phyloP scores from a whole-genome alignment of 192 early-diverging fungal genomes.

The Hyaloraphidium curvatum region DNA sequence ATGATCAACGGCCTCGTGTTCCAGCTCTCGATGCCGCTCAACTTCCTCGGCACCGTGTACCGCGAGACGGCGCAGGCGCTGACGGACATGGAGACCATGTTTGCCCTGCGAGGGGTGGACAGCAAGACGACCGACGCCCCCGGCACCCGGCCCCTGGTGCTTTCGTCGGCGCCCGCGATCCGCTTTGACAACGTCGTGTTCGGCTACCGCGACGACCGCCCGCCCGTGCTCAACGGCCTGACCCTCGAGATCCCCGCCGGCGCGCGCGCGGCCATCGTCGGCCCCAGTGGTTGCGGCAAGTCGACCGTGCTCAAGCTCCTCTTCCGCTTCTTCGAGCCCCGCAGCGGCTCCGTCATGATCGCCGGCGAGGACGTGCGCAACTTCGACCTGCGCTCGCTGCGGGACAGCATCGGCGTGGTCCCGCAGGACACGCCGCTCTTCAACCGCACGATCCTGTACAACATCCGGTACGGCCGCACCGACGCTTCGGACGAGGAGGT shows the following conservation, averaged over 20 bases:
- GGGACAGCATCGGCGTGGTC: slow-evolving; percentile 65
- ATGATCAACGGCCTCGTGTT: slow-evolving; percentile 98
- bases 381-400: slow-evolving; percentile 60
- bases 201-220: slow-evolving; percentile 57
- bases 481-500: slow-evolving; percentile 43
- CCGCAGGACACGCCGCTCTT: slow-evolving; percentile 89
- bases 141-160: slow-evolving; percentile 12
- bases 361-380: slow-evolving; percentile 68
- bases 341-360: slow-evolving; percentile 53
- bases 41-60: slow-evolving; percentile 95
- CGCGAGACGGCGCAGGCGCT: slow-evolving; percentile 86
- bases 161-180: slow-evolving; percentile 3
- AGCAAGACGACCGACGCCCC: slow-evolving; percentile 19
- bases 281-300: slow-evolving; percentile 82
- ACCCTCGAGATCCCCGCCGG: slow-evolving; percentile 72
- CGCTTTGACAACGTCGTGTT: slow-evolving; percentile 72
- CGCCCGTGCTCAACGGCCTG: slow-evolving; percentile 35
- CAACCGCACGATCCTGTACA: slow-evolving; percentile 79
- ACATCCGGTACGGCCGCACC: slow-evolving; percentile 76
- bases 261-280: slow-evolving; percentile 75
- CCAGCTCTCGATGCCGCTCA: slow-evolving; percentile 89
- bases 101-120: slow-evolving; percentile 48
- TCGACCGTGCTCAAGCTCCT: slow-evolving; percentile 66
- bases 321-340: slow-evolving; percentile 88
- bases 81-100: slow-evolving; percentile 95